Conservation (phyloP, 768 basidiomycete species). For the Leucosporidium creatinivorum region DNA sequence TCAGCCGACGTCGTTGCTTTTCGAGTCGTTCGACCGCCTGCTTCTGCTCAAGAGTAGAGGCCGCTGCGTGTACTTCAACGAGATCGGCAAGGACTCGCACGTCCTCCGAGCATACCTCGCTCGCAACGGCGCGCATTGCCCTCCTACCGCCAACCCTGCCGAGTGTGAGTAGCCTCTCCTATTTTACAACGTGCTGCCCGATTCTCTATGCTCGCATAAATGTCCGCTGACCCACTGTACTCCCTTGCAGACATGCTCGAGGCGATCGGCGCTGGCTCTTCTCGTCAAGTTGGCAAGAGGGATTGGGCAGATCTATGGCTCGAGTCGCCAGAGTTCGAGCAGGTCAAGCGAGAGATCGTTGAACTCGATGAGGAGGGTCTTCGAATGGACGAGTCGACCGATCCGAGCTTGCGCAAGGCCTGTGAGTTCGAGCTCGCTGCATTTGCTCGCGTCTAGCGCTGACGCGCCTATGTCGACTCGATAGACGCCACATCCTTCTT, state of each 20-base stretch:
- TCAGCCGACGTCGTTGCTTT: conserved; percentile 55
- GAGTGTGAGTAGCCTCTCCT: conserved; percentile 48
- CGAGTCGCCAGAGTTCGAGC: conserved; percentile 55
- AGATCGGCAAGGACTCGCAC: conserved; percentile 64
- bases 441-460: too few species aligned
- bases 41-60: conserved; percentile 72
- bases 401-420: conserved; percentile 39
- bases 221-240: background rate
- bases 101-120: conserved; percentile 67
- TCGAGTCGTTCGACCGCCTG: conserved; percentile 75
- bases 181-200: too few species aligned
- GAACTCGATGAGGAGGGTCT: conserved; percentile 41
- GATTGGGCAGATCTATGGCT: conserved; percentile 84
- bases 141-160: conserved; percentile 61
- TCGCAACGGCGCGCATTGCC: conserved; percentile 63
- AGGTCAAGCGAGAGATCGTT: conserved; percentile 45
- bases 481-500: conserved; percentile 60
- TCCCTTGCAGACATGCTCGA: conserved; percentile 37
- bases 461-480: too few species aligned
- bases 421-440: too few species aligned
- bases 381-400: conserved; percentile 27
- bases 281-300: conserved; percentile 57
- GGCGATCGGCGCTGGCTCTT: conserved; percentile 57
- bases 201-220: too few species aligned
- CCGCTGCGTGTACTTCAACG: conserved; percentile 66